Evolutionary conservation across 2,329 filamentous ascomycete genomes (phyloP).

Genomic region (Clonostachys rhizophaga): DNA sequence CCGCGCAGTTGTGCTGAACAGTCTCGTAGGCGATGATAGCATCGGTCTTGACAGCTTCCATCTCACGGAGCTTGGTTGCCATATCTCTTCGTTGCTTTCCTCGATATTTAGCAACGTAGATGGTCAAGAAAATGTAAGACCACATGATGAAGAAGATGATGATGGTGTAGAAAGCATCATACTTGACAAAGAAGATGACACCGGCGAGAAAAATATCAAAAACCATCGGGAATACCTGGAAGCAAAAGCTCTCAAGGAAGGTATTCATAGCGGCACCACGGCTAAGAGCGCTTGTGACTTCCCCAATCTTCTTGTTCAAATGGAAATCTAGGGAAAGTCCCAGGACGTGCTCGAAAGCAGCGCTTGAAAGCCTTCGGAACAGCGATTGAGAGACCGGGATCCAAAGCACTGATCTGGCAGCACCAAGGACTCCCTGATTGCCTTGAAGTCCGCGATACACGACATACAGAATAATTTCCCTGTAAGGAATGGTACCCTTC

Average conservation of each 20-base stretch:
- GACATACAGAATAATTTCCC: constrained; percentile 35
- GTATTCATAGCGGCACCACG: constrained; percentile 42
- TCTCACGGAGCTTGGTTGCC: constrained; percentile 35
- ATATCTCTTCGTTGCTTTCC: constrained; percentile 36
- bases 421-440: constrained; percentile 35
- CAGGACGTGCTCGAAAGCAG: constrained; percentile 42
- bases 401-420: constrained; percentile 37
- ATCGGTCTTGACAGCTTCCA: constrained; percentile 44
- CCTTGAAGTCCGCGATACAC: constrained; percentile 38
- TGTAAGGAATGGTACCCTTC: constrained; percentile 32
- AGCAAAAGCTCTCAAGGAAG: constrained; percentile 41
- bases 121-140: constrained; percentile 43
- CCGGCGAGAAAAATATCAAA: constrained; percentile 43
- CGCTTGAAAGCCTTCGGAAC: constrained; percentile 33
- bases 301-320: constrained; percentile 43
- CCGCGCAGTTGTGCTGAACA: constrained; percentile 61
- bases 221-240: constrained; percentile 45
- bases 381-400: constrained; percentile 39
- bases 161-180: constrained; percentile 41
- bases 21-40: constrained; percentile 47
- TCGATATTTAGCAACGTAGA: constrained; percentile 43
- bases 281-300: constrained; percentile 42
- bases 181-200: constrained; percentile 36
- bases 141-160: constrained; percentile 43
- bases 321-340: constrained; percentile 44